Evolutionary conservation across 768 basidiomycete genomes (phyloP).

Genomic region (Leccinum variicolor): DNA sequence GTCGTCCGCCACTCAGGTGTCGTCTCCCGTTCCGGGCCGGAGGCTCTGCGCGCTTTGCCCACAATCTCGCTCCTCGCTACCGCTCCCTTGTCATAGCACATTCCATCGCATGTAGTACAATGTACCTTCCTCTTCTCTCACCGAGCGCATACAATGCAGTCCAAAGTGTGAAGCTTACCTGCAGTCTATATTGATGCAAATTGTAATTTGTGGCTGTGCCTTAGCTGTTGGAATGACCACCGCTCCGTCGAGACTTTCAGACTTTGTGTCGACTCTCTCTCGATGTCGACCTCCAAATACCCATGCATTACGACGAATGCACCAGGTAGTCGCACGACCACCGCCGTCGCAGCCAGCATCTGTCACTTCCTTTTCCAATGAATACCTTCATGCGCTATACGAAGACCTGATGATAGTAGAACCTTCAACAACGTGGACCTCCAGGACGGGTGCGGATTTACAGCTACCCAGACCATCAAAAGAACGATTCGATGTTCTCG

Average conservation of each 20-base stretch:
- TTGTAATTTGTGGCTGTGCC: not conserved
- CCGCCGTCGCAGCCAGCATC: not conserved
- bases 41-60: no score
- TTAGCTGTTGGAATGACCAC: slow-evolving; percentile 1
- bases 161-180: no score
- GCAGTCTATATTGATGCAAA: no score
- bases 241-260: slow-evolving; percentile 2
- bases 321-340: slow-evolving; percentile 14
- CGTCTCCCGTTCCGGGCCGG: no score
- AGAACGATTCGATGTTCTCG: slow-evolving; percentile 2
- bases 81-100: no score
- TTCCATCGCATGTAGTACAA: no score
- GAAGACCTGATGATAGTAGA: slow-evolving; percentile 36
- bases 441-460: slow-evolving; percentile 2
- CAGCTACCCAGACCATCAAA: not conserved
- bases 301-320: slow-evolving; percentile 12
- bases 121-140: no score
- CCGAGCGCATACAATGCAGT: no score
- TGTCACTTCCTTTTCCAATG: slow-evolving; percentile 18
- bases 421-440: slow-evolving; percentile 4
- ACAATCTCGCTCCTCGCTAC: no score
- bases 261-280: slow-evolving; percentile 4
- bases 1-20: no score
- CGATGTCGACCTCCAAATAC: slow-evolving; percentile 1
- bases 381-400: slow-evolving; percentile 32